These are phyloP conservation scores for Penicillium griseofulvum DNA, from an alignment of 2,329 filamentous ascomycete genomes.

Conservation along the genomic window DNA sequence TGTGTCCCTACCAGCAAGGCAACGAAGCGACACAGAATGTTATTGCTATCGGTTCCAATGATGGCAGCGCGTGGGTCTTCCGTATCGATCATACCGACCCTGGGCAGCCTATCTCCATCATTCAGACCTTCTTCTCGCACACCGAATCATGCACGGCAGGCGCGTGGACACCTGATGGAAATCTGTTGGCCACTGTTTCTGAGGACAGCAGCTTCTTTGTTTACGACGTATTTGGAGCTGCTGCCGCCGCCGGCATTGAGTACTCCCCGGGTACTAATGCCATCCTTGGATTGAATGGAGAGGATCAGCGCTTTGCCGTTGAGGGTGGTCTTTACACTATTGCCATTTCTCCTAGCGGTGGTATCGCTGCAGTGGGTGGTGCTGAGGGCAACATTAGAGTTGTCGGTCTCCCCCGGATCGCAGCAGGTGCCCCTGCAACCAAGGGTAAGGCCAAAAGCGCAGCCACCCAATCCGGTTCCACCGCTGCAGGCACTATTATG, in stretches of 20 bases:
- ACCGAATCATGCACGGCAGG: slow-evolving; percentile 83
- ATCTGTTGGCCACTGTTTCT: slow-evolving; percentile 79
- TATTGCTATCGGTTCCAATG: slow-evolving; percentile 80
- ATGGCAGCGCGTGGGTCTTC: slow-evolving; percentile 96
- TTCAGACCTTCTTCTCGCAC: slow-evolving; percentile 91
- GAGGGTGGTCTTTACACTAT: slow-evolving; percentile 89
- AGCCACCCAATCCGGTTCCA: slow-evolving; percentile 34
- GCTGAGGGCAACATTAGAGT: slow-evolving; percentile 83
- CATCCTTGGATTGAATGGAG: slow-evolving; percentile 71
- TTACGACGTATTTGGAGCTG: slow-evolving; percentile 84
- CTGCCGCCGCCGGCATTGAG: slow-evolving; percentile 62
- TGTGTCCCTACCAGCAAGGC: slow-evolving; percentile 64
- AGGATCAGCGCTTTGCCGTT: slow-evolving; percentile 87
- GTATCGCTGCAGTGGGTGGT: slow-evolving; percentile 81
- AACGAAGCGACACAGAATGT: slow-evolving; percentile 66
- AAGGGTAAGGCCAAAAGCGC: slow-evolving; percentile 54
- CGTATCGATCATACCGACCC: slow-evolving; percentile 68
- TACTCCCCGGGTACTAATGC: slow-evolving; percentile 58
- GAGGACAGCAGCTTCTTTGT: slow-evolving; percentile 89
- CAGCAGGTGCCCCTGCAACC: slow-evolving; percentile 40
- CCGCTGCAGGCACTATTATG: slow-evolving; percentile 68
- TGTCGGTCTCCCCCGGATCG: slow-evolving; percentile 72
- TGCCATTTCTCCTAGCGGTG: slow-evolving; percentile 74
- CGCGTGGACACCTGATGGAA: slow-evolving; percentile 84
- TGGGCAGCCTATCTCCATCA: slow-evolving; percentile 67